Conservation (phyloP, 148 eudicot species). For the Rhododendron kiyosumense region DNA sequence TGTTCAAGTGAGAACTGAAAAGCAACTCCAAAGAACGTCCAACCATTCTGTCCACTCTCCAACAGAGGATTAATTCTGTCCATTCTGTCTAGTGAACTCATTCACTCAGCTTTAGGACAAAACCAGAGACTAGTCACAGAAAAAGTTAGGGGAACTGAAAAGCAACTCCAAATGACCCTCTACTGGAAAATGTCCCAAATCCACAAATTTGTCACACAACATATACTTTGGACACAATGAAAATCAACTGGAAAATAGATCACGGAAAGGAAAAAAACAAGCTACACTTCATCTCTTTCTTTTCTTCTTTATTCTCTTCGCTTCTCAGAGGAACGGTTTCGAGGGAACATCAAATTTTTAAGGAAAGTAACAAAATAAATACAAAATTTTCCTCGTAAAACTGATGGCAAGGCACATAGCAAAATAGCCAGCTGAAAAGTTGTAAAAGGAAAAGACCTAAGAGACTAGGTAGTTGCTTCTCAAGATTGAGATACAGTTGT, state of each 20-base stretch:
- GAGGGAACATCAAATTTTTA: not conserved
- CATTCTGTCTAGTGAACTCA: not conserved
- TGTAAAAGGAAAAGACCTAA: not conserved
- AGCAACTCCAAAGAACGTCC: not conserved
- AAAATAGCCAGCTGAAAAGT: not conserved
- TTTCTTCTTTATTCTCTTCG: not conserved
- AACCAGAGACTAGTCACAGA: not conserved
- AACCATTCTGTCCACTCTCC: not conserved
- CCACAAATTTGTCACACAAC: not conserved
- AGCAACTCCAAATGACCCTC: not conserved
- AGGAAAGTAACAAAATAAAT: slow-evolving; percentile 5
- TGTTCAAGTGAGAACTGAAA: not conserved
- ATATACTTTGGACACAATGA: not conserved
- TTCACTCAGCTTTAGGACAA: not conserved
- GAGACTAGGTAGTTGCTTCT: not conserved
- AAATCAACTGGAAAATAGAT: not conserved
- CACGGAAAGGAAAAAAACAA: not conserved
- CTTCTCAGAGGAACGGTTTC: not conserved
- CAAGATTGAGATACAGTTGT: not conserved
- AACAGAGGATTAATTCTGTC: not conserved
- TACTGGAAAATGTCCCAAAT: not conserved
- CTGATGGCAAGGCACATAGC: not conserved
- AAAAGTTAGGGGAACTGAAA: not conserved
- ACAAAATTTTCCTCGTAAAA: slow-evolving; percentile 5
- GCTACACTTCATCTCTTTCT: not conserved